phyloP scores from a whole-genome alignment of 257 asterid species.

The Solanum sitiens region DNA sequence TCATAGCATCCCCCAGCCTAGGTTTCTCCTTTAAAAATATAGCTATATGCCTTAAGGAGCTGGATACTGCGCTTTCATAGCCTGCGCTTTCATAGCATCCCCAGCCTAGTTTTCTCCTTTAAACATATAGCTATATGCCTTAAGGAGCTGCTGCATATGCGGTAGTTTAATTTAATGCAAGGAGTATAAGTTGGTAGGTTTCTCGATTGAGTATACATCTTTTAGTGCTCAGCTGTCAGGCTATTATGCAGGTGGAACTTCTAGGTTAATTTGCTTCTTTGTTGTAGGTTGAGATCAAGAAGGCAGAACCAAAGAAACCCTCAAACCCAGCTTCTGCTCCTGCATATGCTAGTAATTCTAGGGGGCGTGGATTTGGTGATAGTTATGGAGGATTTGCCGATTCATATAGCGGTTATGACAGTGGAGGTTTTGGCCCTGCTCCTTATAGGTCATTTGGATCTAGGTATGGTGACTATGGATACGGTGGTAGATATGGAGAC shows the following conservation, averaged over 20 bases:
- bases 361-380: constrained; percentile 81
- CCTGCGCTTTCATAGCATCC: not conserved
- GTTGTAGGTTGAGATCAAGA: constrained; percentile 99
- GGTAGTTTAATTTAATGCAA: not conserved
- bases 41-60: not conserved
- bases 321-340: constrained; percentile 82
- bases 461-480: constrained; percentile 79
- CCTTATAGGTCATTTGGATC: constrained; percentile 86
- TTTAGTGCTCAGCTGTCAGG: constrained; percentile 27
- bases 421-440: constrained; percentile 83
- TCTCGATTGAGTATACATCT: constrained; percentile 6
- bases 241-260: constrained; percentile 34
- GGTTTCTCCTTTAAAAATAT: not conserved
- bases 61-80: not conserved
- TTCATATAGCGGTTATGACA: constrained; percentile 59
- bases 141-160: not conserved
- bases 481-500: constrained; percentile 78
- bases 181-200: not conserved
- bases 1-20: not conserved
- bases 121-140: not conserved
- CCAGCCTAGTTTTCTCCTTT: not conserved
- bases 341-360: constrained; percentile 84
- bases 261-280: constrained; percentile 96
- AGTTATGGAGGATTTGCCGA: constrained; percentile 63
- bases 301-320: constrained; percentile 99